These are phyloP conservation scores for Suhomyces bribrorum DNA, from an alignment of 1,139 yeast species.

Conservation along the genomic window DNA sequence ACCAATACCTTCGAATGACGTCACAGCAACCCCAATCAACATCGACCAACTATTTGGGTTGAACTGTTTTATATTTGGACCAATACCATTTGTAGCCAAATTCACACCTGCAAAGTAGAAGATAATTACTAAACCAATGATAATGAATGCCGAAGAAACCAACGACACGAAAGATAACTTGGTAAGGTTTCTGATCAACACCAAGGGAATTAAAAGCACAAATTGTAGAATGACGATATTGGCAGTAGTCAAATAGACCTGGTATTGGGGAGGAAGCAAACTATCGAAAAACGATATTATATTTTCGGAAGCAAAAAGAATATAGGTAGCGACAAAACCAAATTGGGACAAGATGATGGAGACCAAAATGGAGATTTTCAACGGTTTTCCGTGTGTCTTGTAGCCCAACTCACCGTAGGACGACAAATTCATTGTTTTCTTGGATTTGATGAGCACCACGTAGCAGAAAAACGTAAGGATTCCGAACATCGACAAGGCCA, in stretches of 20 bases:
- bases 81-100: conserved; percentile 47
- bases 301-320: conserved; percentile 72
- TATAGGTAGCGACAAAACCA: conserved; percentile 78
- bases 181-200: conserved; percentile 69
- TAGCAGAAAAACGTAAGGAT: conserved; percentile 71
- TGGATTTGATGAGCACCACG: conserved; percentile 58
- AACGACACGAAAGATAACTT: conserved; percentile 68
- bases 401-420: conserved; percentile 78
- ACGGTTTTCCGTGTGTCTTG: conserved; percentile 58
- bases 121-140: conserved; percentile 64
- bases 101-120: conserved; percentile 56
- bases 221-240: conserved; percentile 57
- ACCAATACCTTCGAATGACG: conserved; percentile 82
- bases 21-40: conserved; percentile 79
- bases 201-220: conserved; percentile 62
- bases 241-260: conserved; percentile 21
- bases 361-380: conserved; percentile 58
- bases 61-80: conserved; percentile 50
- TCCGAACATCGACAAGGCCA: conserved; percentile 59
- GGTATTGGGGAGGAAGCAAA: conserved; percentile 8
- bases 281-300: conserved; percentile 45
- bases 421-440: conserved; percentile 55
- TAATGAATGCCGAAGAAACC: conserved; percentile 64
- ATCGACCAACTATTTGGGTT: conserved; percentile 68
- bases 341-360: conserved; percentile 70